Percentiles rank a stretch among this genome's conserved stretches.
Evolutionary conservation across 805 yeast genomes (phyloP).

Genomic region (Scheffersomyces stipitis): DNA sequence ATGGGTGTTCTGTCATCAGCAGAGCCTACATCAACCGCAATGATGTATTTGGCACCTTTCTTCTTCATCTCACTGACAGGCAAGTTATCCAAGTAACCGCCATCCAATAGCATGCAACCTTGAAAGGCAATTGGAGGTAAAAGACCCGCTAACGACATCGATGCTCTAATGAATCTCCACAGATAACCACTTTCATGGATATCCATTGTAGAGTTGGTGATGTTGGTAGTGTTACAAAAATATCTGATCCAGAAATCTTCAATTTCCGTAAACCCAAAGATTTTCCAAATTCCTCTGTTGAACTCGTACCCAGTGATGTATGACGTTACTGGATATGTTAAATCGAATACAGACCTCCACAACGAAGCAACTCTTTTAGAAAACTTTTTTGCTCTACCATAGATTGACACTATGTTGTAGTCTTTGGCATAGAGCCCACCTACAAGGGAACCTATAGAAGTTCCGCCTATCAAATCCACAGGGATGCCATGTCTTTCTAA

Average conservation of each 20-base stretch:
- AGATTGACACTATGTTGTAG: conserved; percentile 85
- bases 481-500: conserved; percentile 92
- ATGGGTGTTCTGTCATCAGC: conserved; percentile 88
- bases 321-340: conserved; percentile 91
- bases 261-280: conserved; percentile 86
- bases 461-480: conserved; percentile 91
- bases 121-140: conserved; percentile 85
- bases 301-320: conserved; percentile 97
- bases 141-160: conserved; percentile 94
- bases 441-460: conserved; percentile 93
- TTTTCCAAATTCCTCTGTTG: conserved; percentile 96
- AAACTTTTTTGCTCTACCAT: conserved; percentile 86
- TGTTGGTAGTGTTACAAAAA: conserved; percentile 89
- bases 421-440: conserved; percentile 95
- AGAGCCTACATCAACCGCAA: conserved; percentile 96
- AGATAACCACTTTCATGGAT: conserved; percentile 89
- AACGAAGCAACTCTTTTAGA: conserved; percentile 76
- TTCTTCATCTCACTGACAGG: conserved; percentile 92
- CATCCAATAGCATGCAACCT: conserved; percentile 92
- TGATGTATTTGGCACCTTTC: conserved; percentile 79
- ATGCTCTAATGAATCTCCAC: conserved; percentile 94
- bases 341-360: conserved; percentile 82
- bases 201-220: conserved; percentile 94
- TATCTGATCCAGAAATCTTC: conserved; percentile 95
- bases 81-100: conserved; percentile 92